These are phyloP conservation scores for Tetrahymena elliotti DNA, from an alignment of 73 alveolate species.

Conservation along the genomic window DNA sequence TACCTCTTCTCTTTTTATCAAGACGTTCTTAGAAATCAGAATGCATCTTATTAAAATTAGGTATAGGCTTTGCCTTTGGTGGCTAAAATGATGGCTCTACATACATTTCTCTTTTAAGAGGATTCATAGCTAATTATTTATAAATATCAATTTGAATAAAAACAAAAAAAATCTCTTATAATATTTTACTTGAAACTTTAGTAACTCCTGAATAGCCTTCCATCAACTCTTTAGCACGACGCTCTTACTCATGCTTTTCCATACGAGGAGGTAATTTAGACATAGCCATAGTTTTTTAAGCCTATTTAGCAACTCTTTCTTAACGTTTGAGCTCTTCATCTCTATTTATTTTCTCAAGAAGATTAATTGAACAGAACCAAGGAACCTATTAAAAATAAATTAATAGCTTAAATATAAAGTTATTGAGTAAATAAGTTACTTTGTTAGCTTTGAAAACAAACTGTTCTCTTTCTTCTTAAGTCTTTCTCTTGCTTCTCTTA, in stretches of 20 bases:
- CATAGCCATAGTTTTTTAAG: slow-evolving; percentile 69
- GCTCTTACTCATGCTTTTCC: slow-evolving; percentile 85
- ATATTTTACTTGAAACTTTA: slow-evolving; percentile 40
- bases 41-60: slow-evolving; percentile 85
- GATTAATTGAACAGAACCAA: slow-evolving; percentile 64
- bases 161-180: background rate
- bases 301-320: slow-evolving; percentile 80
- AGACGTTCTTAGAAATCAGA: slow-evolving; percentile 66
- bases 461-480: slow-evolving; percentile 34
- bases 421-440: background rate
- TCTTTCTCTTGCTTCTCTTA: slow-evolving; percentile 25
- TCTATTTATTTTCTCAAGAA: slow-evolving; percentile 56
- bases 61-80: slow-evolving; percentile 82
- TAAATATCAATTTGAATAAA: background rate
- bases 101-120: slow-evolving; percentile 48
- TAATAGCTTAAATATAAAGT: background rate
- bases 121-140: slow-evolving; percentile 38
- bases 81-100: slow-evolving; percentile 45
- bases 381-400: slow-evolving; percentile 50
- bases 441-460: slow-evolving; percentile 78
- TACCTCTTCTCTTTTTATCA: slow-evolving; percentile 65
- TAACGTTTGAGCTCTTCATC: slow-evolving; percentile 64
- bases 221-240: slow-evolving; percentile 24
- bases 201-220: slow-evolving; percentile 32
- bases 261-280: slow-evolving; percentile 93